Base-by-base conservation (phyloP, 805 yeast genomes). In the Saccharomycopsis olivae region DNA sequence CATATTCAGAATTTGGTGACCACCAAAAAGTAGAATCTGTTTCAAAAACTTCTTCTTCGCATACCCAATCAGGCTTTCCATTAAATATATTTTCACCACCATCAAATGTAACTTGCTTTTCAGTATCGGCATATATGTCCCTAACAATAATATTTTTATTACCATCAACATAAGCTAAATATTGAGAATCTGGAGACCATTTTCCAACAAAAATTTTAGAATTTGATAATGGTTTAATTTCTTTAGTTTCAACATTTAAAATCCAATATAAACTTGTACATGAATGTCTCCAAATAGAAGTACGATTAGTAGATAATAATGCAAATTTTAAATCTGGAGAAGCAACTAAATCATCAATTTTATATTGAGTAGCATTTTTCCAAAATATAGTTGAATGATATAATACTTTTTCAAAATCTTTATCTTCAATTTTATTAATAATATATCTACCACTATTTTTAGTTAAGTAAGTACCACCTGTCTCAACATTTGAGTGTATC, bases 51-150 rank as follows among this genome's bases (percentile, higher is more conserved):
- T 83, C 94, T 52, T 83, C 94, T 54, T 83, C 94, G 55, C 82
- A 82, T 1, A 82, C 78, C 92, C 94, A 83, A 52, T 82, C 92
- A 0, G 88, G 76, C 47, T 67, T 77, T 4, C 85, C 94, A 49
- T 82, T 77, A 45, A 69, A 65, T 3, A 80, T 60, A 14, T 66
- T 58, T 0, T 47, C 52, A 10, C 68, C 59, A 0, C 87, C 88
- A 53, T 73, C 80, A 3, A 47, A 44, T 1, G 80, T 71, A 8
- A 74, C 53, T 41, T 59, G 64, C 0, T 46, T 52, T 3, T 55
- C 43, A 3, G 47, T 43, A 4, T 48, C 53, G 10, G 50, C 35
- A 2, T 40, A 3, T 5, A 34, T 31, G 27, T 43, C 29, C 15
- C 40, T 43, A 6, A 82, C 51, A 53, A 65, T 86, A n/a, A 87